phyloP scores from a whole-genome alignment of 2,329 filamentous ascomycete genomes.

The Colletotrichum truncatum region DNA sequence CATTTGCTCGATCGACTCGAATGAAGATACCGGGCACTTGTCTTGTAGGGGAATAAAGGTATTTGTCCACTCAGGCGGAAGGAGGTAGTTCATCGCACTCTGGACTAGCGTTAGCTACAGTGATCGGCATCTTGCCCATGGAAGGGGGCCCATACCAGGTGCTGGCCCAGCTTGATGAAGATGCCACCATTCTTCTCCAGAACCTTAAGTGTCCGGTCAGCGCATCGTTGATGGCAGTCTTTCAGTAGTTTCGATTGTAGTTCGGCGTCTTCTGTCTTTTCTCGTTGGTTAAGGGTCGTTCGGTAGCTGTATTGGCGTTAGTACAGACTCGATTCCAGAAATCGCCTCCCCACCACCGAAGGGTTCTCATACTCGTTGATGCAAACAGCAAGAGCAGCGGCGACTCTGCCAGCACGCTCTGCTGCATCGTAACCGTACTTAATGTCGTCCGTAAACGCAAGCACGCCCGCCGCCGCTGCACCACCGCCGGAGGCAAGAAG shows the following conservation, averaged over 20 bases:
- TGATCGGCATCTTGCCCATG: not conserved
- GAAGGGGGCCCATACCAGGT: constrained; percentile 66
- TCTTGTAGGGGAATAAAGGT: constrained; percentile 98
- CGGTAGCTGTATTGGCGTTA: constrained; percentile 73
- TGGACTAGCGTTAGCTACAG: constrained; percentile 41
- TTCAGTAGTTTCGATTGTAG: constrained; percentile 76
- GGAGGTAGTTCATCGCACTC: constrained; percentile 94
- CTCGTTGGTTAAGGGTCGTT: constrained; percentile 77
- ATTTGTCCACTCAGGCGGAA: constrained; percentile 91
- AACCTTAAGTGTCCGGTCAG: constrained; percentile 83
- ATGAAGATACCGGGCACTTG: constrained; percentile 91
- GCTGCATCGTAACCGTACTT: constrained; percentile 79
- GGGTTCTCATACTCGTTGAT: constrained; percentile 79
- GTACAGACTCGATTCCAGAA: constrained; percentile 36
- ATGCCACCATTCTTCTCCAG: constrained; percentile 97
- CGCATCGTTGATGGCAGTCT: constrained; percentile 92
- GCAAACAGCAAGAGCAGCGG: constrained; percentile 77
- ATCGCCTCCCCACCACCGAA: not conserved
- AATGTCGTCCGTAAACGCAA: constrained; percentile 74
- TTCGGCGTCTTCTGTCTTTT: constrained; percentile 68
- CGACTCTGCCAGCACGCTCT: constrained; percentile 82
- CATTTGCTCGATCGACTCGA: constrained; percentile 87
- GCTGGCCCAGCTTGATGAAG: constrained; percentile 97
- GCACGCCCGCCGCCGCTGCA: constrained; percentile 55
- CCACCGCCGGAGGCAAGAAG: constrained; percentile 61